phyloP scores from a whole-genome alignment of 129 eudicot genomes.

The Apium graveolens region DNA sequence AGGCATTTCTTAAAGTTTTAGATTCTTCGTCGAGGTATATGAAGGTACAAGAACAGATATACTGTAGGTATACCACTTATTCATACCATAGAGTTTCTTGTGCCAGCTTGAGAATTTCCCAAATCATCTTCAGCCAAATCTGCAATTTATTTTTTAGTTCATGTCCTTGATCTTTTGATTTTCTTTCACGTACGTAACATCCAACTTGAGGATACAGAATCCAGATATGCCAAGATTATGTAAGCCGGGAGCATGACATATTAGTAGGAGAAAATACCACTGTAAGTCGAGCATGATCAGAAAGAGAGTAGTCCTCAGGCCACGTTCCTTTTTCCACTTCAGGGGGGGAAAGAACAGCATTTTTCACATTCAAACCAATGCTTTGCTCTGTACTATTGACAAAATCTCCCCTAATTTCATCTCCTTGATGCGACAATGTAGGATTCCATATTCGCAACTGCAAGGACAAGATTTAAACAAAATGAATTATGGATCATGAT shows the following conservation, averaged over 20 bases:
- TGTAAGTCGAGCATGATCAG: constrained; percentile 94
- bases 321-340: constrained; percentile 93
- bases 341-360: constrained; percentile 78
- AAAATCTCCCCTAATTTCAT: constrained; percentile 28
- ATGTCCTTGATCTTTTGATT: neutral
- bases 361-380: constrained; percentile 69
- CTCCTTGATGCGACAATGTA: constrained; percentile 31
- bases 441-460: constrained; percentile 87
- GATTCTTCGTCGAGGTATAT: neutral
- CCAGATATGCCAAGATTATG: constrained; percentile 16
- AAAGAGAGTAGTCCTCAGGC: constrained; percentile 91
- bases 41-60: neutral
- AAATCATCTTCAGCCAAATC: neutral
- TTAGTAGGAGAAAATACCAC: constrained; percentile 74
- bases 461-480: constrained; percentile 14
- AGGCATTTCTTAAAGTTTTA: neutral
- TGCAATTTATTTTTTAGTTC: neutral
- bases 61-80: neutral
- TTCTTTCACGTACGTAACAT: neutral
- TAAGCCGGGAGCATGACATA: constrained; percentile 57
- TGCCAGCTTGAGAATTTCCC: neutral
- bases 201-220: neutral
- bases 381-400: constrained; percentile 32
- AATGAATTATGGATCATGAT: neutral
- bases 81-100: neutral